Evolutionary conservation across 345 rosid genomes (phyloP).

Genomic region (Kandelia obovata): DNA sequence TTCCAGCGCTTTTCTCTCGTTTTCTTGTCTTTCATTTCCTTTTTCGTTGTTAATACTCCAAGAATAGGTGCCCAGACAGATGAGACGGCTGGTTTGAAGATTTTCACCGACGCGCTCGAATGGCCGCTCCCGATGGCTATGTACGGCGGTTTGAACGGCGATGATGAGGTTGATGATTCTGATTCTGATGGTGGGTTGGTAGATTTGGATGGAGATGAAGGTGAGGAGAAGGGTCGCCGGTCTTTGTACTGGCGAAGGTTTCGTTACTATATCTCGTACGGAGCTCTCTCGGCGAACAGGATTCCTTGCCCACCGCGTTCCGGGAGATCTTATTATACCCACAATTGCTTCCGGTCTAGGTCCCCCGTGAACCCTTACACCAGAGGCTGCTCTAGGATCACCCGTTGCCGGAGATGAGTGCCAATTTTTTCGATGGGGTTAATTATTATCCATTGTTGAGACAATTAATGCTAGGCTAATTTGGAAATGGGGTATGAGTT

Average conservation of each 20-base stretch:
- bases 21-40: background rate
- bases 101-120: slow-evolving; percentile 42
- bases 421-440: background rate
- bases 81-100: slow-evolving; percentile 30
- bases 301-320: slow-evolving; percentile 92
- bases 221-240: slow-evolving; percentile 37
- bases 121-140: slow-evolving; percentile 49
- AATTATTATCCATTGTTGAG: too few relatives aligned
- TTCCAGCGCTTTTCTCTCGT: background rate
- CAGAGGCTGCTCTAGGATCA: slow-evolving; percentile 69
- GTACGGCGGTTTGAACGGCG: slow-evolving; percentile 7
- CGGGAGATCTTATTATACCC: slow-evolving; percentile 90
- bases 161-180: background rate
- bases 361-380: slow-evolving; percentile 70
- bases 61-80: slow-evolving; percentile 28
- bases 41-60: background rate
- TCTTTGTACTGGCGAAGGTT: slow-evolving; percentile 63
- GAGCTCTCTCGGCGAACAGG: slow-evolving; percentile 77
- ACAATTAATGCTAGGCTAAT: too few relatives aligned
- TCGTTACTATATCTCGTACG: slow-evolving; percentile 82
- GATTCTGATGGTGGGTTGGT: slow-evolving; percentile 5
- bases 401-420: slow-evolving; percentile 70
- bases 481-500: too few relatives aligned
- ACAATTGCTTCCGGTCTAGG: slow-evolving; percentile 60
- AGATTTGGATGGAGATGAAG: slow-evolving; percentile 21